A percentile compares a stretch with the other conserved stretches of the same genome.
phyloP scores from a whole-genome alignment of 768 basidiomycete species.

The Vararia minispora region DNA sequence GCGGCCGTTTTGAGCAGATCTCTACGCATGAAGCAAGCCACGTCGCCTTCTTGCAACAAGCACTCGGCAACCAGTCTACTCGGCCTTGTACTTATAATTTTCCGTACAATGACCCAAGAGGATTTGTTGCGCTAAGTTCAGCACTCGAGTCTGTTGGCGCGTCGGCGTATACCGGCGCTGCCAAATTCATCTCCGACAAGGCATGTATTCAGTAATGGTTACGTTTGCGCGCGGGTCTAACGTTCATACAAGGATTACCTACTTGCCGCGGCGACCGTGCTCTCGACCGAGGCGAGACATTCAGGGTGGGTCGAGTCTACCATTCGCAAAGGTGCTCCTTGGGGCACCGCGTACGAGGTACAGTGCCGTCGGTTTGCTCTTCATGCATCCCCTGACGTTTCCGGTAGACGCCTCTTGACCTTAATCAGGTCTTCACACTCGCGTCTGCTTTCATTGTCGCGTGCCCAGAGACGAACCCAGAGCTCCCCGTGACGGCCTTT shows the following conservation, averaged over 20 bases:
- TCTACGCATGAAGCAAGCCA: constrained; percentile 31
- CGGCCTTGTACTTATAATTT: constrained; percentile 31
- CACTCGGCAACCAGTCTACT: constrained; percentile 25
- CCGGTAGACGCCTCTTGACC: constrained; percentile 28
- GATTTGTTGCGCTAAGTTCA: constrained; percentile 39
- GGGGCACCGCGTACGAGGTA: constrained; percentile 47
- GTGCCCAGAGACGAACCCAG: constrained; percentile 44
- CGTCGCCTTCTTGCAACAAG: constrained; percentile 24
- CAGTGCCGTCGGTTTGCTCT: constrained; percentile 13
- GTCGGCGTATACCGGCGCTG: constrained; percentile 48
- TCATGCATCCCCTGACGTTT: constrained; percentile 22
- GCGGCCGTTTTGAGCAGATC: constrained; percentile 25
- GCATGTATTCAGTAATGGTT: constrained; percentile 22
- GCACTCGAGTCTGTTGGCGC: constrained; percentile 44
- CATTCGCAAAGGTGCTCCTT: constrained; percentile 35
- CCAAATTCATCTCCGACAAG: constrained; percentile 32
- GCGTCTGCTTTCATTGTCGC: constrained; percentile 34
- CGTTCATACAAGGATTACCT: constrained; percentile 24
- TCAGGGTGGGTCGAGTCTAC: constrained; percentile 49
- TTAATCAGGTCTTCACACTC: constrained; percentile 30
- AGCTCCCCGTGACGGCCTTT: constrained; percentile 39
- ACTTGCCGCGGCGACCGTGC: constrained; percentile 45
- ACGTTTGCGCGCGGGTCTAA: background rate
- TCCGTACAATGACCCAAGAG: constrained; percentile 32
- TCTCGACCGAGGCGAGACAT: constrained; percentile 52